Evolutionary conservation across 1,284 basidiomycete genomes (phyloP).

Genomic region (Ganoderma sinense): DNA sequence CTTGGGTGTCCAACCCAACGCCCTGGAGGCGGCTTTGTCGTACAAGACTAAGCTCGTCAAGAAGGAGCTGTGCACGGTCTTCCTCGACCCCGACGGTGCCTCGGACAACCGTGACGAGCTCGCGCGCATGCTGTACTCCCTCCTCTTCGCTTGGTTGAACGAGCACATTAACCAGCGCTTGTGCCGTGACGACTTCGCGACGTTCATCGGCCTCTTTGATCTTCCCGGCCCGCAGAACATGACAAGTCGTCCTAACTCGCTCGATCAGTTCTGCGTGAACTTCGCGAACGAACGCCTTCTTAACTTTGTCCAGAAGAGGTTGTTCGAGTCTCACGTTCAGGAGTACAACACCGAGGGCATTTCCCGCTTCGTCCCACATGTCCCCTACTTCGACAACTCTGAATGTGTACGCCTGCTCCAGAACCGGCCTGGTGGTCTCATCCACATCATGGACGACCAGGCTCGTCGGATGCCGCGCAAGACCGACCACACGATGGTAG

Average conservation of each 20-base stretch:
- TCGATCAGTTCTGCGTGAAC: constrained; percentile 97
- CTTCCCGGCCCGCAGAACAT: constrained; percentile 94
- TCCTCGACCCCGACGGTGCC: constrained; percentile 94
- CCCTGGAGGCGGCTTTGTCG: constrained; percentile 86
- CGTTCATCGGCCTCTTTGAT: constrained; percentile 96
- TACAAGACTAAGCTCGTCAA: constrained; percentile 94
- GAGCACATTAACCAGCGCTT: constrained; percentile 96
- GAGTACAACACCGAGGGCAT: constrained; percentile 93
- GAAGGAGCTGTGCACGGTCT: constrained; percentile 95
- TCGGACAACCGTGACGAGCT: constrained; percentile 94
- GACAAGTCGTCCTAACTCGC: constrained; percentile 84
- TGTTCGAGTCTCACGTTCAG: constrained; percentile 82
- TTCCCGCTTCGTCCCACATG: constrained; percentile 68
- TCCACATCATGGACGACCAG: constrained; percentile 98
- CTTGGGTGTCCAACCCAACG: constrained; percentile 81
- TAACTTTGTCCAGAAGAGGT: constrained; percentile 79
- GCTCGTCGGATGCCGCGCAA: constrained; percentile 88
- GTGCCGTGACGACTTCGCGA: constrained; percentile 89
- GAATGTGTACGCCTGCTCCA: constrained; percentile 91
- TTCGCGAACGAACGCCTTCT: constrained; percentile 94
- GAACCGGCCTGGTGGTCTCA: constrained; percentile 88
- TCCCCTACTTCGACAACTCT: constrained; percentile 91
- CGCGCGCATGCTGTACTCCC: constrained; percentile 91
- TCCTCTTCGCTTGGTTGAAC: constrained; percentile 97
- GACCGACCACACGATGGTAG: constrained; percentile 93